These are phyloP conservation scores for Phoenix roebelenii DNA, from an alignment of 176 grass and related monocot species.

Conservation along the genomic window DNA sequence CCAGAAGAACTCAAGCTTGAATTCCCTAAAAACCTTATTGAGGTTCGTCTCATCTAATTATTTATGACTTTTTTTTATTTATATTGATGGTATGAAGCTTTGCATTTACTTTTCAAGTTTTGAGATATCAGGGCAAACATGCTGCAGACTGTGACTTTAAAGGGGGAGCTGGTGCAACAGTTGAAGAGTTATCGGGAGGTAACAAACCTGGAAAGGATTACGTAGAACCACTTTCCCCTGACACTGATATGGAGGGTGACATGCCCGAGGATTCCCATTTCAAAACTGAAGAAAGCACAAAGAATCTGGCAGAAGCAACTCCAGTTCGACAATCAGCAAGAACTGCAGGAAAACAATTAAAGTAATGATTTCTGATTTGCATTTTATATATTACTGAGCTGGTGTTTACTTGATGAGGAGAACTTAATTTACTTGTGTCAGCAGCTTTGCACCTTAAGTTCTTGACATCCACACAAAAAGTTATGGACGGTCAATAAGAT, in stretches of 20 bases:
- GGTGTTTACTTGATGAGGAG: no score
- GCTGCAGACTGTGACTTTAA: slow-evolving; percentile 73
- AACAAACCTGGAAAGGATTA: slow-evolving; percentile 33
- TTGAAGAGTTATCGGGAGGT: slow-evolving; percentile 17
- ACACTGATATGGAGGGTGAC: slow-evolving; percentile 36
- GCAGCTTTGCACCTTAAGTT: no score
- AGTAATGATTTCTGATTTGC: slow-evolving; percentile 19
- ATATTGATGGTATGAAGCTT: not conserved
- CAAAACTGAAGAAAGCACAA: slow-evolving; percentile 28
- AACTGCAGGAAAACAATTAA: slow-evolving; percentile 51
- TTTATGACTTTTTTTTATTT: not conserved
- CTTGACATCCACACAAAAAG: no score
- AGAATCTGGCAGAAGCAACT: slow-evolving; percentile 22
- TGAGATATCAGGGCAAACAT: slow-evolving; percentile 26
- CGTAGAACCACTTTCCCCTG: slow-evolving; percentile 33
- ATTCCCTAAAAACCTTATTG: slow-evolving; percentile 49
- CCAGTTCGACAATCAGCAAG: slow-evolving; percentile 69
- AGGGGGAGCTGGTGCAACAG: slow-evolving; percentile 63
- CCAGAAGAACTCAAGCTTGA: slow-evolving; percentile 68
- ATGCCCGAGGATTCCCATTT: slow-evolving; percentile 29
- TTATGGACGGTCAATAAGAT: no score
- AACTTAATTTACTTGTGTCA: no score
- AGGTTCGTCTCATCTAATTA: slow-evolving; percentile 24
- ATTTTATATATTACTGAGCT: not conserved
- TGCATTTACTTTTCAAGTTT: slow-evolving; percentile 5